Percentiles rank a stretch among this genome's conserved stretches.
Evolutionary conservation across 192 early-diverging fungal genomes (phyloP).

Genomic region (Entomortierella beljakovae): DNA sequence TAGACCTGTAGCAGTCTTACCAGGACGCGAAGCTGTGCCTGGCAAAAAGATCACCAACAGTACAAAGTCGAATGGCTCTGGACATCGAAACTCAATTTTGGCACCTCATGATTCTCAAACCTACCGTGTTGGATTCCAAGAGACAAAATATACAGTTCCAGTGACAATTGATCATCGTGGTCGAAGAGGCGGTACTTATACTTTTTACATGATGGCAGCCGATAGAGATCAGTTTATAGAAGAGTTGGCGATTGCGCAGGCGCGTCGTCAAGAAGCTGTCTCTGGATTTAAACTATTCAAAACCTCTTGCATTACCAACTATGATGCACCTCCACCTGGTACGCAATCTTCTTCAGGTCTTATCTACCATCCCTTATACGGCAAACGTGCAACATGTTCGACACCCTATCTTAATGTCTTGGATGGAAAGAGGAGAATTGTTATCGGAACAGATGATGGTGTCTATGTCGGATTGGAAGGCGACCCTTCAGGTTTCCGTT

Average conservation of each 20-base stretch:
- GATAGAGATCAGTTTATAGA: constrained; percentile 45
- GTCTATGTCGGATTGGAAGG: constrained; percentile 79
- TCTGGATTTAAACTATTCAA: constrained; percentile 46
- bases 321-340: constrained; percentile 35
- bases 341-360: constrained; percentile 34
- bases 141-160: constrained; percentile 33
- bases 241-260: constrained; percentile 43
- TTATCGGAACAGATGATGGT: constrained; percentile 90
- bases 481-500: constrained; percentile 41
- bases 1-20: constrained; percentile 2
- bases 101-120: neutral
- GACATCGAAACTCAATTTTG: constrained; percentile 41
- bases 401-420: constrained; percentile 55
- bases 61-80: constrained; percentile 39
- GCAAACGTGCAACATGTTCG: constrained; percentile 28
- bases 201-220: constrained; percentile 25
- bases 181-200: constrained; percentile 33
- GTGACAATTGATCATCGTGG: constrained; percentile 50
- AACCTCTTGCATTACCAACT: constrained; percentile 31
- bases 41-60: constrained; percentile 37
- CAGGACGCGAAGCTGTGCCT: constrained; percentile 25
- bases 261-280: constrained; percentile 49
- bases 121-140: constrained; percentile 46
- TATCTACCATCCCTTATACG: constrained; percentile 49
- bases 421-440: constrained; percentile 72